phyloP scores from a whole-genome alignment of 495 filamentous ascomycete genomes.

The Pseudevernia furfuracea region DNA sequence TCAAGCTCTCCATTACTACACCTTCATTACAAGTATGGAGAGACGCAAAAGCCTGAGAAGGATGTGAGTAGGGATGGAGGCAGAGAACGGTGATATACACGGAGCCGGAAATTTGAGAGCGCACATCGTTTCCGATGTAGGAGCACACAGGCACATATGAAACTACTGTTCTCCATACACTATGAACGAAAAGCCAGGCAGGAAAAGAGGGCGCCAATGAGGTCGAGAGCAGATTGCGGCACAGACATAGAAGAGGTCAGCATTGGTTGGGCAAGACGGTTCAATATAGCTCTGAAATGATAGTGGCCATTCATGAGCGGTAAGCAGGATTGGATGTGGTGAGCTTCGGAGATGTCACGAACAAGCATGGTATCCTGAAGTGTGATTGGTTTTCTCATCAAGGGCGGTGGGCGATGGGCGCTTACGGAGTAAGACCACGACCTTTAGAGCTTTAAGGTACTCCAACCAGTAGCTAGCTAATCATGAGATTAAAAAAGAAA shows the following conservation, averaged over 20 bases:
- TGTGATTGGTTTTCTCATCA: conserved; percentile 5
- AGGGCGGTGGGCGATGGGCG: background rate
- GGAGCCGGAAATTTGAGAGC: conserved; percentile 10
- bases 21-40: conserved; percentile 11
- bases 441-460: too few species aligned
- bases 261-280: conserved; percentile 6
- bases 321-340: background rate
- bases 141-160: conserved; percentile 13
- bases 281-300: conserved; percentile 10
- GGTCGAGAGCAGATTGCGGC: conserved; percentile 2
- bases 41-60: conserved; percentile 7
- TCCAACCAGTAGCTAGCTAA: too few species aligned
- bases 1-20: conserved; percentile 25
- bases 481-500: too few species aligned
- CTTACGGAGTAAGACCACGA: background rate
- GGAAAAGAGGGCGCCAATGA: conserved; percentile 14
- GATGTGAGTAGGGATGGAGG: conserved; percentile 3
- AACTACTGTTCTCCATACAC: conserved; percentile 4
- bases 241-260: conserved; percentile 10
- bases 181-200: conserved; percentile 1
- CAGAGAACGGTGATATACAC: conserved; percentile 9
- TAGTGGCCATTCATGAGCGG: conserved; percentile 18
- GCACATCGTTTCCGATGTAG: conserved; percentile 18
- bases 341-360: conserved; percentile 1
- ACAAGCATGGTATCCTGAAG: background rate